Evolutionary conservation across 2,329 filamentous ascomycete genomes (phyloP), one percentile per base, ranked within the genome.

Genomic region (Fusarium keratoplasticum): DNA sequence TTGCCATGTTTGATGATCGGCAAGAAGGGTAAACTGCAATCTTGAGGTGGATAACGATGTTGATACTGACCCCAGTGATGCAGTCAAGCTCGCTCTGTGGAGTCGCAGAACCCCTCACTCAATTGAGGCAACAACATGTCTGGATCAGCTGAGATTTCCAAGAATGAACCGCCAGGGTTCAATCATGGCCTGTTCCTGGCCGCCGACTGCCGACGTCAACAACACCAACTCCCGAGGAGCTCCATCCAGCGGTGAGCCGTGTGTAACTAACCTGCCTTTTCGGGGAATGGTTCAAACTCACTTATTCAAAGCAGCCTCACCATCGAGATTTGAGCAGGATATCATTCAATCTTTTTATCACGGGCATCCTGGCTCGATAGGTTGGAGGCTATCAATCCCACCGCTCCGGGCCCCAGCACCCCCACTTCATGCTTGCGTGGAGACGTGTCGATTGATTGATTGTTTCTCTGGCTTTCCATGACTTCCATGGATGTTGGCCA

Each of bases 151-250:
- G 44, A 63, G 47, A 10, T 31, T 38, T 27, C 47, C 22, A 55
- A 40, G 60, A 54, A 20, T 42, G n/a, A 38, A 55, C 16, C 27
- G n/a, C 44, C 42, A 25, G 33, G 61, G 61, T 40, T 55, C 27
- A 61, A 35, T 54, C 59, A 55, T 55, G 44, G 44, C 61, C 61
- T 55, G 44, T 63, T 63, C 61, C 35, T 63, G 16, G 44, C 35
- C 29, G 59, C 59, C 47, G 33, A 63, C 61, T 63, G 31, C 61
- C 61, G 61, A 47, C 47, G 47, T 55, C 47, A 55, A 63, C 33
- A 3, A 14, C 22, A 27, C n/a, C 60, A 62, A 62, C 31, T 62
- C 60, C 60, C 42, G 60, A 55, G 31, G 22, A n/a, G 40, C 44
- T 52, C 60, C 47, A 10, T 50, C 50, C 31, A 58, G 47, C 61